Conservation (phyloP, 345 rosid species). For the Acer negundo region DNA sequence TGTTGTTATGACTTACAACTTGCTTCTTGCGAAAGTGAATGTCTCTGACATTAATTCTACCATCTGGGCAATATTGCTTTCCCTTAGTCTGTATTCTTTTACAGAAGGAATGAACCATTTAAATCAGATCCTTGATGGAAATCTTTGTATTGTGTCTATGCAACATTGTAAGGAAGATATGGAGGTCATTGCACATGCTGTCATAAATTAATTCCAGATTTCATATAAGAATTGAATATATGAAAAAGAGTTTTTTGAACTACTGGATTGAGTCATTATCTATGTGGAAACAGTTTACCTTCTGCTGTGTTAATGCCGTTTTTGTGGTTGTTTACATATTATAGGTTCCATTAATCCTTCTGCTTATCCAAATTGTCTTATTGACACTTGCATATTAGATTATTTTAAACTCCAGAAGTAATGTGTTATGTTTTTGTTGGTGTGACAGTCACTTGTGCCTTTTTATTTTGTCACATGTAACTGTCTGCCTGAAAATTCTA, state of each 20-base stretch:
- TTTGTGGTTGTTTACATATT: not conserved
- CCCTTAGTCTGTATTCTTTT: not conserved
- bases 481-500: not conserved
- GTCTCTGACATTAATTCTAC: not conserved
- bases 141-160: slow-evolving; percentile 1
- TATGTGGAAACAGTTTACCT: not conserved
- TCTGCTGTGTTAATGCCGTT: not conserved
- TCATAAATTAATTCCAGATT: not conserved
- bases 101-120: not conserved
- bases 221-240: not conserved
- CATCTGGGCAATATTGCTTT: not conserved
- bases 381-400: not conserved
- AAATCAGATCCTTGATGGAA: not conserved
- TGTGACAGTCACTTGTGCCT: not conserved
- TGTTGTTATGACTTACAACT: not conserved
- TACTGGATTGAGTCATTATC: not conserved
- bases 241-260: not conserved
- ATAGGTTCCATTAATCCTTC: not conserved
- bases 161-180: not conserved
- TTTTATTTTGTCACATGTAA: not conserved
- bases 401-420: not conserved
- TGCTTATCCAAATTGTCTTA: slow-evolving; percentile 1
- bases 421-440: not conserved
- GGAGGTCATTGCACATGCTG: not conserved
- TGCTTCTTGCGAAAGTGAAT: not conserved